Evolutionary conservation across 768 basidiomycete species (phyloP).

Genomic region (Suillus bovinus): DNA sequence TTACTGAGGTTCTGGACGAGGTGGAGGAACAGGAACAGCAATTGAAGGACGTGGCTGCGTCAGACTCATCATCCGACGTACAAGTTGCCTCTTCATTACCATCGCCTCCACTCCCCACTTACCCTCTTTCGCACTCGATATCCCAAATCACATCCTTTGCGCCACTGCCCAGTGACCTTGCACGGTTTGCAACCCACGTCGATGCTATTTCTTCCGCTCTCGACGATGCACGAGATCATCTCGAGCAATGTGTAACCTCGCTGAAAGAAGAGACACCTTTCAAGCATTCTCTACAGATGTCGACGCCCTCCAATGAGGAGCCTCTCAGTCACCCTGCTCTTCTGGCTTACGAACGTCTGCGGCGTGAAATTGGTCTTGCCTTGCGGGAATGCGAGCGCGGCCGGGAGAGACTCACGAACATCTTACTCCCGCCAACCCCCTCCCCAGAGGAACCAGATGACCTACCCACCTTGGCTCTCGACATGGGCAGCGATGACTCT

Average conservation of each 20-base stretch:
- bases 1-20: conserved; percentile 64
- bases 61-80: conserved; percentile 16
- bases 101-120: conserved; percentile 19
- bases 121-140: conserved; percentile 17
- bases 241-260: conserved; percentile 61
- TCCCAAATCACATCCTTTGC: conserved; percentile 53
- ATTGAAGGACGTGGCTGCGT: conserved; percentile 51
- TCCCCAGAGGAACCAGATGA: conserved; percentile 40
- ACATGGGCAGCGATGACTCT: conserved; percentile 53
- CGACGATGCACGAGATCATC: conserved; percentile 67
- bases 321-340: conserved; percentile 49
- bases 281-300: conserved; percentile 23
- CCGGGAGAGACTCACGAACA: conserved; percentile 57
- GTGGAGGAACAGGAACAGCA: conserved; percentile 46
- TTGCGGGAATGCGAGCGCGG: conserved; percentile 84
- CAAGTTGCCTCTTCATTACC: conserved; percentile 19
- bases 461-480: conserved; percentile 50
- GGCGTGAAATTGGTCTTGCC: conserved; percentile 75
- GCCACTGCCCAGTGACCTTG: conserved; percentile 67
- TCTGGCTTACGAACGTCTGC: conserved; percentile 71
- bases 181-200: conserved; percentile 72
- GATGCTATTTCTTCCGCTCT: conserved; percentile 68
- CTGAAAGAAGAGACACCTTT: conserved; percentile 45
- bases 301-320: conserved; percentile 20
- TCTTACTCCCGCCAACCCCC: conserved; percentile 46